These are phyloP conservation scores for Lodderomyces parapsilosis DNA, from an alignment of 1,139 yeast genomes.

Conservation along the genomic window DNA sequence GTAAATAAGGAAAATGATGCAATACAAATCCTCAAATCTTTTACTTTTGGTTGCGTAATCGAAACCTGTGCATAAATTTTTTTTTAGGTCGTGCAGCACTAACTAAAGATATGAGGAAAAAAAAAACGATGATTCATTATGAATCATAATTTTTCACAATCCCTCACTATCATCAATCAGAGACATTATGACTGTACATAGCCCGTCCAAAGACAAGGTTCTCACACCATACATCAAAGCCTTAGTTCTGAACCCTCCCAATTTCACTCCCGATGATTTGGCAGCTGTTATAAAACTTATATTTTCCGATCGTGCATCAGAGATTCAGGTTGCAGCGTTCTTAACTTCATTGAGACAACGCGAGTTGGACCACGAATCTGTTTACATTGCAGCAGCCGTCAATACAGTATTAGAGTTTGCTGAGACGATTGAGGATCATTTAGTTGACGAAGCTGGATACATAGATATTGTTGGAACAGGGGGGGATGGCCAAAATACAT, in stretches of 20 bases:
- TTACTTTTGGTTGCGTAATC: background rate
- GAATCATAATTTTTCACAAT: constrained; percentile 1
- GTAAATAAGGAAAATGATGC: too few species aligned
- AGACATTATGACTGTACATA: constrained; percentile 1
- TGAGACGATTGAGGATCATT: constrained; percentile 41
- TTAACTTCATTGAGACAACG: constrained; percentile 70
- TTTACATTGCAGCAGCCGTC: constrained; percentile 84
- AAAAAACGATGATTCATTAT: background rate
- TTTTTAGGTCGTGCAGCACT: background rate
- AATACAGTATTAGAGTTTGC: constrained; percentile 64
- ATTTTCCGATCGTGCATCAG: constrained; percentile 59
- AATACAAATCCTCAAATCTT: too few species aligned
- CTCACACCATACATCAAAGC: constrained; percentile 66
- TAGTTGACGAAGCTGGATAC: constrained; percentile 52
- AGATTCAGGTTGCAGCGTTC: constrained; percentile 75
- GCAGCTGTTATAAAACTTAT: constrained; percentile 58
- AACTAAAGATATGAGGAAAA: constrained; percentile 1
- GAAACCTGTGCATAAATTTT: background rate
- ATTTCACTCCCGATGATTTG: constrained; percentile 60
- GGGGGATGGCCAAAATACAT: constrained; percentile 96
- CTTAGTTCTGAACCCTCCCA: constrained; percentile 57
- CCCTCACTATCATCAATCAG: background rate
- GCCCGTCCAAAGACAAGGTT: constrained; percentile 15
- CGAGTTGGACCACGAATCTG: constrained; percentile 81
- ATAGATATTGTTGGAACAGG: constrained; percentile 97